Conservation (phyloP, 2,329 filamentous ascomycete genomes). For the Dactylellina cionopaga region DNA sequence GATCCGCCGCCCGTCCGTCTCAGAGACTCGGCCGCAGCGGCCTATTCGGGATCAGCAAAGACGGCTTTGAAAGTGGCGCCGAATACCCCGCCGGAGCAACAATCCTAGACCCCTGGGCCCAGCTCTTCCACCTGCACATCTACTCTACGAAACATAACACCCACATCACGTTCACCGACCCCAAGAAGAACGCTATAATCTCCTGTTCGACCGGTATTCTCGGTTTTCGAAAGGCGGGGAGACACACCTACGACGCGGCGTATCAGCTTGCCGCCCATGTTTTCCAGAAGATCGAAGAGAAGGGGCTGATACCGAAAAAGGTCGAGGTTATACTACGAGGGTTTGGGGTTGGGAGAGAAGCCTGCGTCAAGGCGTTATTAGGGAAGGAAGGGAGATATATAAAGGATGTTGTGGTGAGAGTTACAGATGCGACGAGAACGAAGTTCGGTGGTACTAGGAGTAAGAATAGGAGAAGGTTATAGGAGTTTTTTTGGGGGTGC, state of each 20-base stretch:
- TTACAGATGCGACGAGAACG: slow-evolving; percentile 85
- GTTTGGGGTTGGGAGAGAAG: slow-evolving; percentile 87
- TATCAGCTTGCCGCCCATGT: slow-evolving; percentile 89
- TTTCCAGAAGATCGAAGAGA: slow-evolving; percentile 84
- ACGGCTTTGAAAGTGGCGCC: background rate
- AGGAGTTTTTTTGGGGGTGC: background rate
- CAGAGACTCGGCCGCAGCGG: too few relatives aligned
- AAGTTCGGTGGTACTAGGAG: slow-evolving; percentile 97
- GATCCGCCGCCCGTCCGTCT: too few relatives aligned
- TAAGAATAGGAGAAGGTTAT: slow-evolving; percentile 80
- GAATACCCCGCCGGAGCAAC: slow-evolving; percentile 37
- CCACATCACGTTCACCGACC: slow-evolving; percentile 87
- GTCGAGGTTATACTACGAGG: slow-evolving; percentile 85
- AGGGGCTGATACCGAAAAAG: slow-evolving; percentile 76
- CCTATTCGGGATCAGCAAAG: background rate
- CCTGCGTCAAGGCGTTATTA: slow-evolving; percentile 86
- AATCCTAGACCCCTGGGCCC: slow-evolving; percentile 26
- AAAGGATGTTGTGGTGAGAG: slow-evolving; percentile 77
- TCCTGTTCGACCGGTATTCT: slow-evolving; percentile 85
- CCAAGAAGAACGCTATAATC: slow-evolving; percentile 80
- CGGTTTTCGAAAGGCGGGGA: slow-evolving; percentile 84
- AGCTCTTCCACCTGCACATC: slow-evolving; percentile 81
- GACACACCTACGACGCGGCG: slow-evolving; percentile 86
- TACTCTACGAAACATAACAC: slow-evolving; percentile 93
- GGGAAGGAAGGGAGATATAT: slow-evolving; percentile 83